Percentiles rank a stretch among this genome's conserved stretches.
Evolutionary conservation across 208 protist species (phyloP).

Genomic region (Porcisia hertigi): DNA sequence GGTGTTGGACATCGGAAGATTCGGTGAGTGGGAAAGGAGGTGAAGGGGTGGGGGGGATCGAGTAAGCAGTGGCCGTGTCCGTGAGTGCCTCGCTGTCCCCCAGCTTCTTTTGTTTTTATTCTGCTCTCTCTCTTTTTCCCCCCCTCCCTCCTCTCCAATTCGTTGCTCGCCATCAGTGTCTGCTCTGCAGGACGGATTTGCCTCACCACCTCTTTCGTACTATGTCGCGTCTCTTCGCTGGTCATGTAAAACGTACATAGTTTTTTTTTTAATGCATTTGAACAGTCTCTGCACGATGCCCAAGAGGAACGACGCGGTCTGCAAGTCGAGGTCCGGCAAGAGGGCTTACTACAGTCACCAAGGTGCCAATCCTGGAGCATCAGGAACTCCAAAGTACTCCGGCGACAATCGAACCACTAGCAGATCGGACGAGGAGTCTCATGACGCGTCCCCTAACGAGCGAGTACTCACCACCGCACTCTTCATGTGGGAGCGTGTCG

Average conservation of each 20-base stretch:
- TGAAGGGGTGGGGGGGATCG: too few relatives aligned
- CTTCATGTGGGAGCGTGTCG: conserved; percentile 78
- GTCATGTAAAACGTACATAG: not conserved
- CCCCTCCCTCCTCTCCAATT: too few relatives aligned
- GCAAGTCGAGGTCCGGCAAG: not conserved
- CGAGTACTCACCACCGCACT: conserved; percentile 38
- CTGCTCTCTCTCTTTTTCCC: too few relatives aligned
- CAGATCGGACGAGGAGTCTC: not conserved
- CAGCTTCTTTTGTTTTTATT: too few relatives aligned
- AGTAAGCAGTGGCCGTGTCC: too few relatives aligned
- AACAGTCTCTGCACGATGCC: not conserved
- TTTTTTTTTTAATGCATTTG: not conserved
- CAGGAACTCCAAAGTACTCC: not conserved
- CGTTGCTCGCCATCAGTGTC: too few relatives aligned
- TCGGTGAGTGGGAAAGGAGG: too few relatives aligned
- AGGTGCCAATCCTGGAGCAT: not conserved
- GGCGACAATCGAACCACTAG: not conserved
- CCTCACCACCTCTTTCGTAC: too few relatives aligned
- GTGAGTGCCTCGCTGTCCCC: too few relatives aligned
- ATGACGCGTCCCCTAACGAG: conserved; percentile 48
- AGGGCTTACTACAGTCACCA: not conserved
- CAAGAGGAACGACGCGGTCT: not conserved
- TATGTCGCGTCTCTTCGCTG: too few relatives aligned
- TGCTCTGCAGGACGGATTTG: too few relatives aligned
- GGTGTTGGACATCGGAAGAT: too few relatives aligned